Evolutionary conservation across 306 rosid species (phyloP), one percentile per base, ranked within the genome.

Genomic region (Castanea sativa): DNA sequence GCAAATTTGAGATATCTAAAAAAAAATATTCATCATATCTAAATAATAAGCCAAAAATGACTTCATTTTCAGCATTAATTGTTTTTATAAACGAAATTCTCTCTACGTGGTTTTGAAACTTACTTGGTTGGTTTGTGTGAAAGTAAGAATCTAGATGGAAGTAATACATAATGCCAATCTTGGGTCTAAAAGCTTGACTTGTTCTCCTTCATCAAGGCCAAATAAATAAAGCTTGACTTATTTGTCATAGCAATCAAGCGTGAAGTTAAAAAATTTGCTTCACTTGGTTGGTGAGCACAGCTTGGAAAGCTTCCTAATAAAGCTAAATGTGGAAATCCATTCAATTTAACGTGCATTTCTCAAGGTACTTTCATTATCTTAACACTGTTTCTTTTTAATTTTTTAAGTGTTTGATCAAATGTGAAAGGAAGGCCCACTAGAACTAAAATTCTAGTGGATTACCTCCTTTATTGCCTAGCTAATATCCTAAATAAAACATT

Each of bases 121-220:
- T 19, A 14, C 59, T 55, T 61, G 79, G 79, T 21, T 41, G 87
- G 86, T 84, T 75, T 84, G 84, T 78, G 84, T 72, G 53, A 57
- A 80, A 77, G 74, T 23, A 76, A 74, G 81, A 78, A 78, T 38
- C 21, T 33, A 63, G 19, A 30, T 61, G 56, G 51, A 71, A 80
- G 52, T 43, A 82, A 78, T 70, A 19, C 43, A 1, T 27, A 56
- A 77, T 52, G 55, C 52, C 73, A 77, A 75, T 80, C 81, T 20
- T 63, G 64, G 49, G 77, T 43, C 69, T 15, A 29, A 57, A 72
- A 60, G 78, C 69, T 82, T 82, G 80, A 85, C 85, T 70, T 15
- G 45, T 55, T 53, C 55, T 73, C 71, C 75, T 32, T 68, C 57
- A 59, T 5, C 10, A 13, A 1, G 20, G 5, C n/a, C 19, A 67